Conservation (phyloP, 164 flowering plant genomes). For the Piper betle region DNA sequence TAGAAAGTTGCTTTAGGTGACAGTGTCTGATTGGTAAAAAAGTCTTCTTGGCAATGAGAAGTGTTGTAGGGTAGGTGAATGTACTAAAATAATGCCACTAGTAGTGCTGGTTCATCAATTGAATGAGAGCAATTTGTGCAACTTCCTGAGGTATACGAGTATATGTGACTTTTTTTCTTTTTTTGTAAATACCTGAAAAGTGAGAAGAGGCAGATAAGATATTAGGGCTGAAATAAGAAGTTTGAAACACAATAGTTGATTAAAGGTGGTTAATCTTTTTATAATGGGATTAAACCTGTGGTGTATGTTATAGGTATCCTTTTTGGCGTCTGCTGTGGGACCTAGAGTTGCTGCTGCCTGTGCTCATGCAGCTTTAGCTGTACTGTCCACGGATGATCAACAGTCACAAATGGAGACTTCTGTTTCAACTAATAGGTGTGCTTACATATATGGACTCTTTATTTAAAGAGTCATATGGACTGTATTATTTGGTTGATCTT, state of each 20-base stretch:
- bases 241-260: too few relatives aligned
- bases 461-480: neutral
- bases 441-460: neutral
- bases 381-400: slow-evolving; percentile 46
- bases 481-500: neutral
- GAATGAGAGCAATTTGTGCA: too few relatives aligned
- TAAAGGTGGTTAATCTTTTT: too few relatives aligned
- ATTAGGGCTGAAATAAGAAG: neutral
- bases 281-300: neutral
- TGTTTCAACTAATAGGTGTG: slow-evolving; percentile 41
- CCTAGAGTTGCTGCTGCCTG: slow-evolving; percentile 99
- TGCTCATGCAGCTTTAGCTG: slow-evolving; percentile 87
- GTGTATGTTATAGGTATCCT: slow-evolving; percentile 56
- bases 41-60: too few relatives aligned
- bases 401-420: slow-evolving; percentile 29
- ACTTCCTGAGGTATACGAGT: too few relatives aligned
- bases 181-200: neutral
- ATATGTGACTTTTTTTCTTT: neutral
- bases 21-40: too few relatives aligned
- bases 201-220: neutral
- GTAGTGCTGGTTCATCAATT: too few relatives aligned
- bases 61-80: too few relatives aligned
- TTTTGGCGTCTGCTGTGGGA: slow-evolving; percentile 86
- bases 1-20: too few relatives aligned
- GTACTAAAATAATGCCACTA: too few relatives aligned